Evolutionary conservation across 75 land plant genomes (phyloP).

Genomic region (Gnetum montanum): DNA sequence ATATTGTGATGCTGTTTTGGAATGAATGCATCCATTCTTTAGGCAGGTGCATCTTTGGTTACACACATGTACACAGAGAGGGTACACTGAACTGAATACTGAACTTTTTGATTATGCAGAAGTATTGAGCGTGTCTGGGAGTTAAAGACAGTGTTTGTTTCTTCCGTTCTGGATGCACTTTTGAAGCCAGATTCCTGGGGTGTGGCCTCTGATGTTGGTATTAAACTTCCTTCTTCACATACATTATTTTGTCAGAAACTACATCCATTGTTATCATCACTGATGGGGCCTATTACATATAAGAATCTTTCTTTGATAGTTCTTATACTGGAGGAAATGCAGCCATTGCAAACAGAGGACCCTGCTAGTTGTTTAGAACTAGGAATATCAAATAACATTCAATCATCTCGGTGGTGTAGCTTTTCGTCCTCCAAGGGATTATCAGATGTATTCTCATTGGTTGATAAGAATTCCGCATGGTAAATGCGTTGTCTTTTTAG

Average conservation of each 20-base stretch:
- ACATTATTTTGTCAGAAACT: background rate
- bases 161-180: slow-evolving; percentile 10
- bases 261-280: background rate
- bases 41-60: too few species aligned
- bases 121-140: slow-evolving; percentile 11
- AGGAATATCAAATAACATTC: background rate
- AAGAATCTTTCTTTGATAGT: background rate
- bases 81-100: too few species aligned
- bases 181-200: slow-evolving; percentile 10
- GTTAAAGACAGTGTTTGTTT: slow-evolving; percentile 6
- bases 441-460: background rate
- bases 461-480: slow-evolving; percentile 8
- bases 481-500: background rate
- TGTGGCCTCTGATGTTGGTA: slow-evolving; percentile 1
- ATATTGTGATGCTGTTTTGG: too few species aligned
- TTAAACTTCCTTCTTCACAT: slow-evolving; percentile 12
- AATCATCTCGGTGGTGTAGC: background rate
- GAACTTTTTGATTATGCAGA: slow-evolving; percentile 2
- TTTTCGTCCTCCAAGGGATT: background rate
- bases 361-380: background rate
- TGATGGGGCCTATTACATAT: slow-evolving; percentile 10
- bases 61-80: too few species aligned
- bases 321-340: slow-evolving; percentile 5
- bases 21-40: too few species aligned
- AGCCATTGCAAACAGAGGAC: background rate